Base-by-base conservation (phyloP, 306 rosid genomes). In the Cyamopsis tetragonoloba region DNA sequence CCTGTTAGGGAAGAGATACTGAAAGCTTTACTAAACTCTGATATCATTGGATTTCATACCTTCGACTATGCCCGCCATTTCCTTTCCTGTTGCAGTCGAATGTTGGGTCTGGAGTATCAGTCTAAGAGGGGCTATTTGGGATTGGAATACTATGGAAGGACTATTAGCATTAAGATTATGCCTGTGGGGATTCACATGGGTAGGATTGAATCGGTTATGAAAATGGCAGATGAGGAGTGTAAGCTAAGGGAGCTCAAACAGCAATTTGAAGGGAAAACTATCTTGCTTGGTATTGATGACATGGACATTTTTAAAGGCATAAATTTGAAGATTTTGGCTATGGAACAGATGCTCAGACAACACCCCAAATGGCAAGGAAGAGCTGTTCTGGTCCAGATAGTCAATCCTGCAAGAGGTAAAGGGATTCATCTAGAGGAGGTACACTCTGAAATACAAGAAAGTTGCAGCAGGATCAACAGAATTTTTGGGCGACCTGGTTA, bases 61-160 rank as follows among this genome's bases (percentile, higher is more conserved):
- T 89, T 86, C 14, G 96, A 89, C 73, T 89, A 89, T 70, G 96
- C 96, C 51, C 96, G 96, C 9, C 92, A 86, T 82, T 89, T 89
- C 66, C 96, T 89, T 60, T 84, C 96, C 23, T 89, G 96, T 71
- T 89, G 96, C 68, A 86, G 96, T 55, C 86, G 93, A 10, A 84
- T 89, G 93, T 81, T 89, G 83, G 96, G 96, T 69, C 72, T 86
- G 68, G 88, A 84, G 68, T 89, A 89, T 76, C 91, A 89, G 80
- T 86, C 91, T 3, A 89, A 84, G 78, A 81, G 96, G 73, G 96
- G 96, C 6, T 89, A 89, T 81, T 74, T 89, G 58, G 96, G 91
- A 67, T 84, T 89, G 88, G 96, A 89, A 54, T 89, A 86, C 76
- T 83, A 80, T 28, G 96, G 96, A 64, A 81, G 96, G 84, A 89